Percentiles rank a stretch among this genome's conserved stretches.
phyloP scores from a whole-genome alignment of 2,329 filamentous ascomycete species.

The Aspergillus japonicus region DNA sequence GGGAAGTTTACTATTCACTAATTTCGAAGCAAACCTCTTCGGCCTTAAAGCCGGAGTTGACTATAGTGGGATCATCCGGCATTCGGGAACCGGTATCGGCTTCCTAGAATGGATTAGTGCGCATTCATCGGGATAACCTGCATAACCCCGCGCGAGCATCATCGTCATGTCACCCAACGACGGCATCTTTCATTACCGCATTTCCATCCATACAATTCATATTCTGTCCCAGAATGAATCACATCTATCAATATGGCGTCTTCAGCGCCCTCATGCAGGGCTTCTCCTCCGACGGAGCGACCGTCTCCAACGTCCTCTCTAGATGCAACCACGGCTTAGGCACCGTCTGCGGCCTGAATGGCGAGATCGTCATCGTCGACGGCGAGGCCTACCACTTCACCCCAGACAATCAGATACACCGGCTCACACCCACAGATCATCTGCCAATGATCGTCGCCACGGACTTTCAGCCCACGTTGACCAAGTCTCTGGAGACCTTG shows the following conservation, averaged over 20 bases:
- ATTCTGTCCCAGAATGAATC: neutral
- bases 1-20: too few species aligned
- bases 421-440: slow-evolving; percentile 33
- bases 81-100: neutral
- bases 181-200: neutral
- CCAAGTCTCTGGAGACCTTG: slow-evolving; percentile 6
- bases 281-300: slow-evolving; percentile 40
- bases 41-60: too few species aligned
- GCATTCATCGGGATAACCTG: neutral
- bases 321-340: slow-evolving; percentile 48
- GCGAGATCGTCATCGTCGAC: slow-evolving; percentile 47
- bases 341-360: slow-evolving; percentile 45
- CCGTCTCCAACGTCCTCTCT: slow-evolving; percentile 33
- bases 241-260: slow-evolving; percentile 42
- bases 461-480: slow-evolving; percentile 29
- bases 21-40: too few species aligned
- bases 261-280: slow-evolving; percentile 48
- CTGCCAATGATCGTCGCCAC: slow-evolving; percentile 42
- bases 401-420: slow-evolving; percentile 35
- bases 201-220: neutral
- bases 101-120: neutral
- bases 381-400: slow-evolving; percentile 44
- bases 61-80: too few species aligned
- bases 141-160: neutral
- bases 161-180: neutral